phyloP scores from a whole-genome alignment of 2,329 filamentous ascomycete genomes.

The Curvularia verruculosa region DNA sequence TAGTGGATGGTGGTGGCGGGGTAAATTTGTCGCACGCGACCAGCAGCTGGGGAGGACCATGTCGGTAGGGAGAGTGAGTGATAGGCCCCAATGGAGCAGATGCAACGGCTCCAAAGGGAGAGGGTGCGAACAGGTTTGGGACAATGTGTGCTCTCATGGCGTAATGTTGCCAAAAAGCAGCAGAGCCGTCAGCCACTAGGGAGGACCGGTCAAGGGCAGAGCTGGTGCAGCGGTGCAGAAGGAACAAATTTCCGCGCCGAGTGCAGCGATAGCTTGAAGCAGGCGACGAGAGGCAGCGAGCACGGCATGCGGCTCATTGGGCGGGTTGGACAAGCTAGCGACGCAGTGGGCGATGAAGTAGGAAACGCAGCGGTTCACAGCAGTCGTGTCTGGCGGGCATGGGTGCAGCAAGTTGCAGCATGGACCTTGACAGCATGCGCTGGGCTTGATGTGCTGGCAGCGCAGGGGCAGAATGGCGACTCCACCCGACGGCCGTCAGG shows the following conservation, averaged over 20 bases:
- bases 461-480: slow-evolving; percentile 13
- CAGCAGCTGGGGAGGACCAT: slow-evolving; percentile 16
- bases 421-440: slow-evolving; percentile 38
- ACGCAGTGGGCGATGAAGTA: slow-evolving; percentile 37
- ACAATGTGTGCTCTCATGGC: slow-evolving; percentile 11
- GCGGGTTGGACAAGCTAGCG: slow-evolving; percentile 17
- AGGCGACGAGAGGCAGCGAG: slow-evolving; percentile 8
- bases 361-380: slow-evolving; percentile 36
- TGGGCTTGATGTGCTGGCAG: slow-evolving; percentile 22
- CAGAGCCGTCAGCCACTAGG: slow-evolving; percentile 6
- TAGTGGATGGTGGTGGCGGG: slow-evolving; percentile 18
- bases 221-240: slow-evolving; percentile 24
- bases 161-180: slow-evolving; percentile 20
- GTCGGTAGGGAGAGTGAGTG: slow-evolving; percentile 1
- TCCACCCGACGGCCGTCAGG: slow-evolving; percentile 33
- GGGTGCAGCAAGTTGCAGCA: slow-evolving; percentile 30
- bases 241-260: slow-evolving; percentile 10
- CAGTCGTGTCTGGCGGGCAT: slow-evolving; percentile 8
- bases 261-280: not conserved
- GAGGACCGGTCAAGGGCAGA: slow-evolving; percentile 6
- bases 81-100: slow-evolving; percentile 1
- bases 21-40: slow-evolving; percentile 14
- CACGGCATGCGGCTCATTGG: slow-evolving; percentile 35
- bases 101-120: slow-evolving; percentile 1
- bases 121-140: not conserved